Percentiles rank a stretch among this genome's conserved stretches.
These are phyloP conservation scores for Alisma plantagoaquatica DNA, from an alignment of 106 monocot genomes.

Conservation along the genomic window DNA sequence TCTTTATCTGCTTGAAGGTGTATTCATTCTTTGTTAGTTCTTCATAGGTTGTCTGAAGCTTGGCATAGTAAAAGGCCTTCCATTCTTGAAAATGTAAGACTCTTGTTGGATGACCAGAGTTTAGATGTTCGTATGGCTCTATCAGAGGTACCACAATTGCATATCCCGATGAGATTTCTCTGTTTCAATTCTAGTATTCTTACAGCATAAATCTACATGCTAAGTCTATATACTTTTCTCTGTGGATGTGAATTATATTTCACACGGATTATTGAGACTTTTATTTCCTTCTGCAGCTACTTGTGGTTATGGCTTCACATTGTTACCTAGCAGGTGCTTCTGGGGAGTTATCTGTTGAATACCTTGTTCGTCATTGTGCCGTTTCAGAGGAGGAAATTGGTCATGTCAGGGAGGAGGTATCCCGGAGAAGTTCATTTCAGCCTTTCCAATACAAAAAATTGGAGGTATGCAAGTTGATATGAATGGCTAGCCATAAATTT, in stretches of 20 bases:
- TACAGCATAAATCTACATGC: no score
- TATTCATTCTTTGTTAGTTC: not conserved
- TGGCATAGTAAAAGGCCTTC: conserved; percentile 71
- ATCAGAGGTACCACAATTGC: conserved; percentile 58
- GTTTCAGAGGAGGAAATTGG: conserved; percentile 57
- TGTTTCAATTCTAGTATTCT: not conserved
- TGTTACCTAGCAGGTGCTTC: conserved; percentile 68
- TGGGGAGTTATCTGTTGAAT: conserved; percentile 74
- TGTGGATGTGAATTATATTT: not conserved
- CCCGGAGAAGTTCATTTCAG: conserved; percentile 27
- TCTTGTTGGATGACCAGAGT: conserved; percentile 59
- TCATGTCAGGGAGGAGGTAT: conserved; percentile 31
- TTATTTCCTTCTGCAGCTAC: conserved; percentile 74
- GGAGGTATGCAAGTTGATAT: conserved; percentile 51
- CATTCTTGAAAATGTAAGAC: conserved; percentile 67
- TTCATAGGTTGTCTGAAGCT: conserved; percentile 65
- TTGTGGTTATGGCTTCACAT: conserved; percentile 98
- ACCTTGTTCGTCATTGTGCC: conserved; percentile 72
- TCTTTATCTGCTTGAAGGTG: not conserved
- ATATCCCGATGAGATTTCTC: not conserved
- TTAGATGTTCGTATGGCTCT: conserved; percentile 60
- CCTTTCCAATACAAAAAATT: conserved; percentile 57
- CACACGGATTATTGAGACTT: no score
- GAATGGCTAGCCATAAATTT: no score
- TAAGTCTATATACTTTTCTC: no score